Percentiles rank a stretch among this genome's conserved stretches.
Conservation (phyloP, 2,329 filamentous ascomycete genomes). For the Verruconis gallopava region DNA sequence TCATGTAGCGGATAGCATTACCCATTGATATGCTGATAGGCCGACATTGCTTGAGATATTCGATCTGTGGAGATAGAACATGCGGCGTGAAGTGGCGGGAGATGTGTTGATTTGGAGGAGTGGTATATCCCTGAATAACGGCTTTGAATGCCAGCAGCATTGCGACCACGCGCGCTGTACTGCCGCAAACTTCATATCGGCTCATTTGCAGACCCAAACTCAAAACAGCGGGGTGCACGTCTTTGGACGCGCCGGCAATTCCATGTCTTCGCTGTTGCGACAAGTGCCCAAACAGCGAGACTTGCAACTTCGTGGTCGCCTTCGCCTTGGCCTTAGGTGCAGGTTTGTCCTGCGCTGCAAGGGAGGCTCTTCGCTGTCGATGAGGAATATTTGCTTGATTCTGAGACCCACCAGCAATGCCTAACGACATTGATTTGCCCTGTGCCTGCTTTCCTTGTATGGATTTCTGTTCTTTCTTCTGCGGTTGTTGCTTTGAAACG, state of each 20-base stretch:
- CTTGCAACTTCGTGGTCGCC: constrained; percentile 33
- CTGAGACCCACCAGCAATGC: constrained; percentile 12
- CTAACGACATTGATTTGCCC: constrained; percentile 19
- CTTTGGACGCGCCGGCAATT: constrained; percentile 48
- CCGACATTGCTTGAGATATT: constrained; percentile 85
- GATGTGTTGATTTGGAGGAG: constrained; percentile 70
- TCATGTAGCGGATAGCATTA: constrained; percentile 89
- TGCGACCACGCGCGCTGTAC: constrained; percentile 73
- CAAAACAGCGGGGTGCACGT: constrained; percentile 76
- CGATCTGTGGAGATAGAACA: constrained; percentile 86
- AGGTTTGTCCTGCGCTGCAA: constrained; percentile 8
- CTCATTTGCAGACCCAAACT: constrained; percentile 82
- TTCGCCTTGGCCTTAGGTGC: constrained; percentile 10
- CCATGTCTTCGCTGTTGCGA: constrained; percentile 58
- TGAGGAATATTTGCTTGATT: constrained; percentile 14
- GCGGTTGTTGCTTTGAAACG: constrained; percentile 19
- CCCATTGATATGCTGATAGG: constrained; percentile 95
- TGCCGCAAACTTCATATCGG: constrained; percentile 77
- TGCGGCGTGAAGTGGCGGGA: constrained; percentile 85
- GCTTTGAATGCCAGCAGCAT: constrained; percentile 83
- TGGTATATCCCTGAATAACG: constrained; percentile 87
- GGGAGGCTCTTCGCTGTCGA: constrained; percentile 10
- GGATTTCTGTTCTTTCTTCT: constrained; percentile 21
- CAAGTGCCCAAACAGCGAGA: constrained; percentile 71
- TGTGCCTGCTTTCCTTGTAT: constrained; percentile 21